Evolutionary conservation across 306 rosid genomes (phyloP).

Genomic region (Dryas alaskensis): DNA sequence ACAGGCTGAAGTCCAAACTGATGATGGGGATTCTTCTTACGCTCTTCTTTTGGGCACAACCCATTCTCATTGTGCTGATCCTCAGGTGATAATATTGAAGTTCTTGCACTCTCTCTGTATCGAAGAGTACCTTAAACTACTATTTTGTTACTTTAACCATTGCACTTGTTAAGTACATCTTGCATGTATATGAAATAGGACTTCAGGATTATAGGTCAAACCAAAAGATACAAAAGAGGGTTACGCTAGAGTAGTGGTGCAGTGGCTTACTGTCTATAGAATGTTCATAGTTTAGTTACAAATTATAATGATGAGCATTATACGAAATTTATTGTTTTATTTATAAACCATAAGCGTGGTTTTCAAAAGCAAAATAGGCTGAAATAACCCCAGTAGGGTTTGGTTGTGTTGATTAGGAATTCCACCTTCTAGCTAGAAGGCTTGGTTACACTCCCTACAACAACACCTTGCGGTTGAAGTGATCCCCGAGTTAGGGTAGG

Average conservation of each 20-base stretch:
- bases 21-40: background rate
- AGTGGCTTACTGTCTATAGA: no score
- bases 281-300: background rate
- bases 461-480: no score
- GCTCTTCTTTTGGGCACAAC: background rate
- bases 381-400: no score
- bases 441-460: no score
- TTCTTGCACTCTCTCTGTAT: background rate
- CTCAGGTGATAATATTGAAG: constrained; percentile 8
- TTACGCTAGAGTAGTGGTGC: no score
- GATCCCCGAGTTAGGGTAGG: no score
- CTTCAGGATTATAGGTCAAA: background rate
- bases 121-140: background rate
- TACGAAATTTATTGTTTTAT: no score
- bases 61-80: background rate
- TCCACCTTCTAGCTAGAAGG: no score
- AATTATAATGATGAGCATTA: no score
- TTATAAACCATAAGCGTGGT: no score
- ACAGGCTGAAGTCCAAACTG: background rate
- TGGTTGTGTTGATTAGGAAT: no score
- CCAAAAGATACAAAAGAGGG: background rate
- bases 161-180: background rate
- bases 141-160: background rate
- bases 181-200: background rate
- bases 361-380: no score